Percentiles rank a stretch among this genome's conserved stretches.
phyloP scores from a whole-genome alignment of 805 yeast genomes.

The Sugiyamaella valdiviana region DNA sequence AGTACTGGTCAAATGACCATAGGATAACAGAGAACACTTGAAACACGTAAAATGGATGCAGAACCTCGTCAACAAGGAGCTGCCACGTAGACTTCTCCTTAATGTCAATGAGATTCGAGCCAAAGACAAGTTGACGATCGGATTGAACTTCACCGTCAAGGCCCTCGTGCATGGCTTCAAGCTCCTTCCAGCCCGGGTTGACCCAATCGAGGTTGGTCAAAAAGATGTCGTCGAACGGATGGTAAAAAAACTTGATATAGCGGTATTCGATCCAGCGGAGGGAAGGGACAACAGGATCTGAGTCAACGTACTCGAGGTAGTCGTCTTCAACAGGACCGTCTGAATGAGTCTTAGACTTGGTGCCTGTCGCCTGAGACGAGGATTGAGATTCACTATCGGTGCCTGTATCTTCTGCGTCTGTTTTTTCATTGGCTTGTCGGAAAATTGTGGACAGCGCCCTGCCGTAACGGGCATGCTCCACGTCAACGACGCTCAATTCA shows the following conservation, averaged over 20 bases:
- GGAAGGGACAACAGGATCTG: constrained; percentile 63
- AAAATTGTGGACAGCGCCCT: constrained; percentile 41
- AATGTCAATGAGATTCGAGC: constrained; percentile 66
- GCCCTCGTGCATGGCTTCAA: constrained; percentile 50
- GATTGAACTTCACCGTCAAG: constrained; percentile 61
- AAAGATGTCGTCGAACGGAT: constrained; percentile 83
- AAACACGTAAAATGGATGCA: constrained; percentile 93
- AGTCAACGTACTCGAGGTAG: constrained; percentile 29
- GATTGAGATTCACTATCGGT: neutral
- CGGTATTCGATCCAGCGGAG: constrained; percentile 73
- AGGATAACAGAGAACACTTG: constrained; percentile 86
- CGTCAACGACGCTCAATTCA: constrained; percentile 56
- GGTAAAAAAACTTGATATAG: constrained; percentile 73
- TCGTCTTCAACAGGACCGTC: constrained; percentile 8
- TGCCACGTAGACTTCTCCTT: constrained; percentile 61
- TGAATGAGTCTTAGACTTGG: neutral
- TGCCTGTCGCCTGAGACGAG: neutral
- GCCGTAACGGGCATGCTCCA: constrained; percentile 58
- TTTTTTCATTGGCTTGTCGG: constrained; percentile 15
- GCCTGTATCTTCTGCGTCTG: constrained; percentile 7
- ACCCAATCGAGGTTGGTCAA: constrained; percentile 83
- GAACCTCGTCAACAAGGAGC: constrained; percentile 74
- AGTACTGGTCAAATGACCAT: constrained; percentile 90
- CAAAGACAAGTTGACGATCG: constrained; percentile 69
- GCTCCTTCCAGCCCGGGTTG: constrained; percentile 68